Conservation (phyloP, 495 filamentous ascomycete genomes). For the Penicillium samsonianum region DNA sequence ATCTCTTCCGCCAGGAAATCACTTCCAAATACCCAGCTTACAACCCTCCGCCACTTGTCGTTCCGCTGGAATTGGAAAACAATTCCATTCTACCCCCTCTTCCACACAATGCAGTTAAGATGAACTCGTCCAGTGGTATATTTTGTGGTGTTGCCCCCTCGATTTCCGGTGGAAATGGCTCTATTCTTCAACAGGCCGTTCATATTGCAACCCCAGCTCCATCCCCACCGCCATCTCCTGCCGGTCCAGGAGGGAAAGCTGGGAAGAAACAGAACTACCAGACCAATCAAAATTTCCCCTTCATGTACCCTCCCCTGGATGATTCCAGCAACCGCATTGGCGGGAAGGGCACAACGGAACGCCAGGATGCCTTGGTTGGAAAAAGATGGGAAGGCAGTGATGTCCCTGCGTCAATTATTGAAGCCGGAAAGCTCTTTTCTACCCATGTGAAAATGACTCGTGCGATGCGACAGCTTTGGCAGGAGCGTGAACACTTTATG, state of each 20-base stretch:
- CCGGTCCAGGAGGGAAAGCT: conserved; percentile 82
- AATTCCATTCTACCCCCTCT: conserved; percentile 88
- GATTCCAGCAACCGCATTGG: conserved; percentile 78
- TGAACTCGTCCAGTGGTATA: conserved; percentile 40
- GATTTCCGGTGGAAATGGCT: conserved; percentile 55
- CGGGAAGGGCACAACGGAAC: conserved; percentile 75
- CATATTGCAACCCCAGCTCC: conserved; percentile 97
- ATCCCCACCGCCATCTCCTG: conserved; percentile 93
- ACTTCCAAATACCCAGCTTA: conserved; percentile 99
- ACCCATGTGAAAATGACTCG: conserved; percentile 85
- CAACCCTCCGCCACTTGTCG: conserved; percentile 77
- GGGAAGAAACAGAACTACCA: conserved; percentile 99
- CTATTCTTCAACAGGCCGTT: conserved; percentile 92
- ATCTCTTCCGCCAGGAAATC: conserved; percentile 93
- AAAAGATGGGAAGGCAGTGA: conserved; percentile 88
- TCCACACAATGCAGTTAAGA: conserved; percentile 67
- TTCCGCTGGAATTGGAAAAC: conserved; percentile 86
- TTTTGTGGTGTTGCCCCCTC: conserved; percentile 46
- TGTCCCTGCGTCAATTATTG: conserved; percentile 87
- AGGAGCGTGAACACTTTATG: conserved; percentile 86
- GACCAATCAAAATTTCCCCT: conserved; percentile 97
- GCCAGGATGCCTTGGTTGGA: conserved; percentile 75
- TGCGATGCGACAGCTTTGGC: conserved; percentile 90
- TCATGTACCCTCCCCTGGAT: conserved; percentile 92
- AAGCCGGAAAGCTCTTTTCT: conserved; percentile 92